Base-by-base conservation (phyloP, 257 asterid genomes). In the Penstemon newberryi region DNA sequence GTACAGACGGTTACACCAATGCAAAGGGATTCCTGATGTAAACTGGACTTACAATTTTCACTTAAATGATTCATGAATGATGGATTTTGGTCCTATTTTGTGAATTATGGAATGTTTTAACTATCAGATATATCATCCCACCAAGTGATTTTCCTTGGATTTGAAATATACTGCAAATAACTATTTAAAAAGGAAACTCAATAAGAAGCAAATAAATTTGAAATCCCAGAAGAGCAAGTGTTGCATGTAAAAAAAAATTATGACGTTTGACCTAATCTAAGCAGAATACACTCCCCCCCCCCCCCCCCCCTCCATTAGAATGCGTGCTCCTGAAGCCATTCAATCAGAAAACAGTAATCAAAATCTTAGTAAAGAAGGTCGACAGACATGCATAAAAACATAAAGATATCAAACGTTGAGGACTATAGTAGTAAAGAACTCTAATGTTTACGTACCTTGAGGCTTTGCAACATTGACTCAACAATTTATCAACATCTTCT, bases 401-500 rank as follows among this genome's bases (percentile, higher is more conserved):
- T 57, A 18, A 5, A 42, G 45, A 37, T 54, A 7, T 69, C 45
- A 57, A 6, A 42, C 57, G 33, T 61, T 36, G 51, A 53, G 60
- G 37, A 18, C 6, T 18, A 40, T 67, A 25, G 33, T 25, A 25
- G 33, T 25, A 25, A 25, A 25, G 33, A 25, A 25, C 33, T 2
- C 2, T 1, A 25, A 25, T 1, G 33, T 25, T 49, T 0, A 46
- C 66, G 42, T 68, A 75, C 79, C 79, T 61, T 42, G 67, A 68
- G 70, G 74, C 71, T 70, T 77, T 71, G 71, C 52, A 8, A 70
- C 89, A 85, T 75, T 37, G 69, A 58, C 64, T 68, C 76, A 89
- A 77, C 81, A 89, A 69, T 71, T 82, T 85, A 66, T 87, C 85
- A 54, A 86, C 90, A 65, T 80, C 85, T 66, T 69, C 89, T 67